Evolutionary conservation across 2,329 filamentous ascomycete species (phyloP), one percentile per base, ranked within the genome.

Genomic region (Fusarium sp.): DNA sequence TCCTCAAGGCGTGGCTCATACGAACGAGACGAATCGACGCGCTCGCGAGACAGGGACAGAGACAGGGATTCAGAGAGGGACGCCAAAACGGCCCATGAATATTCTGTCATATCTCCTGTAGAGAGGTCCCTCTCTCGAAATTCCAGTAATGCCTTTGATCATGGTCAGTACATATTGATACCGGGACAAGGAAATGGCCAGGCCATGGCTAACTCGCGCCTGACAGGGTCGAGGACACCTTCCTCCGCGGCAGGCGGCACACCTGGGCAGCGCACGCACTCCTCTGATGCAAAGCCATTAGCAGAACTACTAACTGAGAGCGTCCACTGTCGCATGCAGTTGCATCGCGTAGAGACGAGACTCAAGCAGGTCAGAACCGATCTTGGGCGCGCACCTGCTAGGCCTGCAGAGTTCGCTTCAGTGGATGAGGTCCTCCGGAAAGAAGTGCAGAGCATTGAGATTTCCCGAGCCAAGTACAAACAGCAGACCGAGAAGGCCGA

Each of bases 241-340:
- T 24, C 27, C 20, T 47, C 20, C 24, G 18, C 22, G 6, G 24
- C 56, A 52, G 27, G 59, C 8, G 52, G 42, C 61, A 45, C 54
- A 24, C n/a, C 34, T 58, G 22, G 34, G 27, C 58, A 31, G 3
- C 62, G 34, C 13, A 35, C 22, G 16, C 34, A 22, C 7, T 37
- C 16, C 24, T 37, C 27, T 18, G 62, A 72, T 4, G 61, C 71
- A 42, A 76, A 60, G 45, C 29, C 14, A 3, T 14, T 80, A 2
- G 64, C 73, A 18, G 74, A 79, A 14, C 37, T 76, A 2, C n/a
- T 80, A 8, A 74, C 71, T 24, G 74, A 81, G 9, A 74, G 74
- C 52, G 66, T 75, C 6, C 60, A 62, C 52, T 75, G 70, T 61
- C 76, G 63, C 18, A 70, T 70, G 38, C 67, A 74, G 20, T 66